Evolutionary conservation across 1,284 basidiomycete genomes (phyloP), one percentile per base, ranked within the genome.

Genomic region (Puccinia horiana): DNA sequence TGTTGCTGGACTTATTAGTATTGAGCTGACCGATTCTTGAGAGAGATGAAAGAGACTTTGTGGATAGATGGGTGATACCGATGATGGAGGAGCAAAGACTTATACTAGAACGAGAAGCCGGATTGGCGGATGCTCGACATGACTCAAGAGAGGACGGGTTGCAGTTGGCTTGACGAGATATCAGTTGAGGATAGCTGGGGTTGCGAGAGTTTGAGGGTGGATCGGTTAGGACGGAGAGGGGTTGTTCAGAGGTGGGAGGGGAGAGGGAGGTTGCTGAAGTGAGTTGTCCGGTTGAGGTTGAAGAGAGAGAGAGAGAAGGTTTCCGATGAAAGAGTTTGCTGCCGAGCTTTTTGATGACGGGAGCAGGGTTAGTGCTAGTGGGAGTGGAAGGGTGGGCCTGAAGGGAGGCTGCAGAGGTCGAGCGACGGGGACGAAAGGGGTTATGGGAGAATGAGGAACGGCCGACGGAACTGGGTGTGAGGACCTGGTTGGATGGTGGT

Each of bases 401-500:
- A 49, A 73, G 70, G 70, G 70, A 73, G 70, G 29, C 23, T 52
- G 49, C 52, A 23, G 70, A 73, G 52, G 49, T 73, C 3, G 70
- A 73, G 11, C 49, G 47, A 35, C 70, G 70, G 70, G 70, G 42
- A 47, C 65, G 49, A 72, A 72, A 72, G 69, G 69, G 69, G 69
- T 72, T 67, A 16, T 47, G 70, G 26, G 52, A 23, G 49, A 73
- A 73, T 16, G 70, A 73, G 26, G 47, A 23, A 37, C 49, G 70
- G 70, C 47, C 44, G 26, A 32, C 32, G 26, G 40, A 47, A 14
- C 16, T 70, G 42, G 42, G 40, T 9, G 67, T 26, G 42, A 37
- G 61, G 20, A 26, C 23, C 18, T 44, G 40, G 37, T 44, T n/a
- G 0, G 37, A 32, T 12, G 61, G 32, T 35, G 61, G 18, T 63